Evolutionary conservation across 169 alveolate genomes (phyloP), one percentile per base, ranked within the genome.

Genomic region (Eimeria sp.): DNA sequence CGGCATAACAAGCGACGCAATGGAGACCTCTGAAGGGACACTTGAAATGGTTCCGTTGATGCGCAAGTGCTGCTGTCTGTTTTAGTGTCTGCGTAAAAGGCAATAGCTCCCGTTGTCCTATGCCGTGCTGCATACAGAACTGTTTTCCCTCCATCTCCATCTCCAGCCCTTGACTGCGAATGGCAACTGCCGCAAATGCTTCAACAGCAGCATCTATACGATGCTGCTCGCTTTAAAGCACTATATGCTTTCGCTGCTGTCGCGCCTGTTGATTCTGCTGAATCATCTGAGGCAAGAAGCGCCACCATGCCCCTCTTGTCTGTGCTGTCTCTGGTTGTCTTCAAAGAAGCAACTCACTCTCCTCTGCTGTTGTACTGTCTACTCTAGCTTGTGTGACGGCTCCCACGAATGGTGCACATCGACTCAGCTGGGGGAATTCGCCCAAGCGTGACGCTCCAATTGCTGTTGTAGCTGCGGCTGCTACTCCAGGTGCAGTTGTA

Each of bases 401-500:
- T 78, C 45, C 43, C 25, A 16, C 63, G 20, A 76, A 76, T 22
- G 34, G 1, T 3, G 87, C 43, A 30, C 40, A 58, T 18, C 87
- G 40, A 1, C 40, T 4, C 22, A 34, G 63, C 87, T 2, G 47
- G 43, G 22, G 57, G 63, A 22, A 76, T 30, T 63, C 25, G 40
- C 90, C 72, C 14, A 57, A 3, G 6, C 75, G 16, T 83, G 51
- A 22, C 9, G 43, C 91, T 7, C 34, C 91, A 25, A 75, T 51
- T 51, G 58, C 51, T 83, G 91, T 51, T 83, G 72, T 20, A 30
- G 75, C 9, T n/a, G 75, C 51, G n/a, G 51, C 18, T 25, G 67
- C 75, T n/a, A 34, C 75, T 9, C 75, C 75, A n/a, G 58, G 51
- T 51, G 91, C 51, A 54, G 89, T 45, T 75, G 86, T 27, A 13